Evolutionary conservation across 148 eudicot genomes (phyloP), one percentile per base, ranked within the genome.

Genomic region (Suaeda aralocaspica): DNA sequence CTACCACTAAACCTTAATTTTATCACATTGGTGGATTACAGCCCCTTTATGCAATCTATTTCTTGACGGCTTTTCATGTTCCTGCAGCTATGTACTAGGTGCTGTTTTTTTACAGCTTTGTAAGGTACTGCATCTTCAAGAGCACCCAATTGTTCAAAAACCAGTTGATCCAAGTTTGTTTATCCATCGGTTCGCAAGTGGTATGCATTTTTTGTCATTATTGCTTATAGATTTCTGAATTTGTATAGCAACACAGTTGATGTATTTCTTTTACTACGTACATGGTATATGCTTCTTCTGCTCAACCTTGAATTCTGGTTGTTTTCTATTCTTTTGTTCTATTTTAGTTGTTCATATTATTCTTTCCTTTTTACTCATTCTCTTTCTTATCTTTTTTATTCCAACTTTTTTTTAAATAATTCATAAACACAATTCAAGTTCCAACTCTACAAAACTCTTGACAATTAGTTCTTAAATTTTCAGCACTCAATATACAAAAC

Each of bases 161-260:
- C 93, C 85, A 72, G 87, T 92, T 66, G 98, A 92, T 81, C 98
- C 98, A 22, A 92, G 96, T 83, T 91, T 92, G 59, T 92, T 87
- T 70, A 87, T 92, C 68, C 98, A 89, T 72, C 84, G 93, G 48
- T 92, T 87, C 69, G 69, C 96, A 25, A 66, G 42, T 77, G 76
- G 88, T 84, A 76, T 68, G 79, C 67, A 33, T 39, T 51, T 31
- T 44, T 44, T 1, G 0, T n/a, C 39, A 33, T 45, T 48, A 44
- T 52, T 48, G 49, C 11, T 5, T 59, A 28, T n/a, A 63, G 39
- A 11, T 65, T 49, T 18, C 33, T 74, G 11, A 45, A 66, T 61
- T 13, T 45, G 22, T 31, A 24, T 9, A 53, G 31, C 34, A 30
- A 24, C 5, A 5, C 66, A 70, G 41, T 21, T 29, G 42, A 45